These are phyloP conservation scores for Peronospora belbahrii DNA, from an alignment of 352 stramenopile species.

Conservation along the genomic window DNA sequence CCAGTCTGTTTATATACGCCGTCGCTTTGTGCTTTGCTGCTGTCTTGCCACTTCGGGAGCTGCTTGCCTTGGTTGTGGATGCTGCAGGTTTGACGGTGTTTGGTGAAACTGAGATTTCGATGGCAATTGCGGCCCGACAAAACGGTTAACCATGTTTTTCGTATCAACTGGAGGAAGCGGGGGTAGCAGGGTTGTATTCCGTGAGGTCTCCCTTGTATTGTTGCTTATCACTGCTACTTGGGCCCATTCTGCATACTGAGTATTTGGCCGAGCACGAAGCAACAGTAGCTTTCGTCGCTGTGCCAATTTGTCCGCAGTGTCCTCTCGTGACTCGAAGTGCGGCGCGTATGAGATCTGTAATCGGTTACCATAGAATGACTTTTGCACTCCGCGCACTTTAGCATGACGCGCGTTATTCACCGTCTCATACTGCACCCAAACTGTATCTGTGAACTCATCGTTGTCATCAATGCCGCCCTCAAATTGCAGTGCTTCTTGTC, in stretches of 20 bases:
- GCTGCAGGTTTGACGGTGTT: not conserved
- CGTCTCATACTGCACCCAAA: slow-evolving; percentile 73
- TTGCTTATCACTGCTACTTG: not conserved
- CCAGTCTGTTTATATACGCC: slow-evolving; percentile 33
- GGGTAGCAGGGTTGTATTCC: slow-evolving; percentile 8
- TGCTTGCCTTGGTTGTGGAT: slow-evolving; percentile 1
- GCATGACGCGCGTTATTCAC: slow-evolving; percentile 68
- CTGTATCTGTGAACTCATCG: slow-evolving; percentile 42
- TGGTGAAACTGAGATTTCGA: slow-evolving; percentile 4
- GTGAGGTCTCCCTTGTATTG: not conserved
- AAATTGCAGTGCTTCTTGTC: slow-evolving; percentile 18
- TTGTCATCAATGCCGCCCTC: slow-evolving; percentile 11
- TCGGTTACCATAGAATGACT: slow-evolving; percentile 57
- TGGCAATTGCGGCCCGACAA: slow-evolving; percentile 44
- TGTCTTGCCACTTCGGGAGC: not conserved
- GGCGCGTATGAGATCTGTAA: slow-evolving; percentile 58
- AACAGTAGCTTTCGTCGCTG: slow-evolving; percentile 51
- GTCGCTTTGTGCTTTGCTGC: slow-evolving; percentile 26
- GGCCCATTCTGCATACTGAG: not conserved
- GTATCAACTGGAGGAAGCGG: slow-evolving; percentile 1
- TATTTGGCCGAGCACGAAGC: slow-evolving; percentile 17
- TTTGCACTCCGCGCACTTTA: slow-evolving; percentile 47
- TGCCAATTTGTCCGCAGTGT: slow-evolving; percentile 56
- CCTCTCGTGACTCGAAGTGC: slow-evolving; percentile 44
- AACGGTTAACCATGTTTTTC: slow-evolving; percentile 14